A percentile compares a stretch with the other conserved stretches of the same genome.
Evolutionary conservation across 352 stramenopile species (phyloP).

Genomic region (Phytopythium ostracodes): DNA sequence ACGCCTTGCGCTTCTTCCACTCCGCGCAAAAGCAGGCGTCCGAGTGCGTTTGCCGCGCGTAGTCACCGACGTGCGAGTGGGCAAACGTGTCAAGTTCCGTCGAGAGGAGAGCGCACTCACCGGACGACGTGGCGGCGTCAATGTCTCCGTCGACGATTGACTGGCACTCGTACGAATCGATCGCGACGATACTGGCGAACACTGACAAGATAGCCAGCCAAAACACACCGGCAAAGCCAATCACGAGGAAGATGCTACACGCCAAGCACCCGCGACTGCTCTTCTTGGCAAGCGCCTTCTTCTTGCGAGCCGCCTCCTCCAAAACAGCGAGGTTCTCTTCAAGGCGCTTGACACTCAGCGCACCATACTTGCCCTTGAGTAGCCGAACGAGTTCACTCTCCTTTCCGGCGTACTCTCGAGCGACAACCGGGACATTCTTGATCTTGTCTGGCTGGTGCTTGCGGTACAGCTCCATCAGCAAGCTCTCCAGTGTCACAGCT

Average conservation of each 20-base stretch:
- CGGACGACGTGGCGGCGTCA: constrained; percentile 12
- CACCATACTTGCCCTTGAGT: constrained; percentile 69
- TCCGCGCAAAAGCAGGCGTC: constrained; percentile 38
- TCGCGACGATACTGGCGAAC: constrained; percentile 25
- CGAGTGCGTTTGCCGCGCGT: constrained; percentile 23
- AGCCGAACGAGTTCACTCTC: constrained; percentile 58
- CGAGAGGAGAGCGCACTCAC: constrained; percentile 19
- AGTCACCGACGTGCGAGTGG: constrained; percentile 20
- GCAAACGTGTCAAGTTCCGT: constrained; percentile 32
- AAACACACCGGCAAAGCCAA: constrained; percentile 1
- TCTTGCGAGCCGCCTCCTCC: constrained; percentile 16
- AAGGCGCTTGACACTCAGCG: constrained; percentile 64
- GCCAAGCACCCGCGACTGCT: constrained; percentile 21
- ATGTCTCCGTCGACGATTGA: constrained; percentile 15
- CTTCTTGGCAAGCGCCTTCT: constrained; percentile 13
- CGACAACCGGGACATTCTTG: constrained; percentile 52
- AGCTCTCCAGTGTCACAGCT: constrained; percentile 38
- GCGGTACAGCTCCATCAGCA: constrained; percentile 67
- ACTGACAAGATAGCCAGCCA: constrained; percentile 26
- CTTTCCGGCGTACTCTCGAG: constrained; percentile 55
- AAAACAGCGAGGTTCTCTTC: constrained; percentile 53
- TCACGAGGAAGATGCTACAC: constrained; percentile 23
- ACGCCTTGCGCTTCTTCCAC: constrained; percentile 36
- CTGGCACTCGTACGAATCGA: constrained; percentile 32
- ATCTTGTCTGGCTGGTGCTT: constrained; percentile 76